Percentiles rank a stretch among this genome's conserved stretches.
phyloP scores from a whole-genome alignment of 2,329 filamentous ascomycete genomes.

The Ceratocystis colombiana region DNA sequence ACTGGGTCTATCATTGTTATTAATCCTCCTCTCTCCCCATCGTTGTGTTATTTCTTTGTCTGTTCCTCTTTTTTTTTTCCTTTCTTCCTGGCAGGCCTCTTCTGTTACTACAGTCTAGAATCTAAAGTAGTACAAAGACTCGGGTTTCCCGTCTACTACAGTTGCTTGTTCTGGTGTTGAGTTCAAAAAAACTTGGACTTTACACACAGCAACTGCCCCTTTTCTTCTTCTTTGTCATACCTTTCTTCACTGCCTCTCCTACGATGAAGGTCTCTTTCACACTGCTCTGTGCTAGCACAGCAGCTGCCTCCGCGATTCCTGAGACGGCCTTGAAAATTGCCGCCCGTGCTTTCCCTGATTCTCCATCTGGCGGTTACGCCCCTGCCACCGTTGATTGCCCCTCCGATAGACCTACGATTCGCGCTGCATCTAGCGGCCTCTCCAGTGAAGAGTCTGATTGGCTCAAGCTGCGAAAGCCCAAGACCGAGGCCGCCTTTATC shows the following conservation, averaged over 20 bases:
- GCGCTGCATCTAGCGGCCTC: slow-evolving; percentile 47
- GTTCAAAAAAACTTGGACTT: not conserved
- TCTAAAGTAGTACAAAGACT: slow-evolving; percentile 8
- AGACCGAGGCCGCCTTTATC: slow-evolving; percentile 65
- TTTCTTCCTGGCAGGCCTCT: not conserved
- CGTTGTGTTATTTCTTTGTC: too few relatives aligned
- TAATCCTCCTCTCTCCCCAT: not conserved
- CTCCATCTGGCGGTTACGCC: slow-evolving; percentile 53
- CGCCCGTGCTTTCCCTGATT: slow-evolving; percentile 33
- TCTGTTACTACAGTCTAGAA: not conserved
- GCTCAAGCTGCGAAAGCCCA: slow-evolving; percentile 59
- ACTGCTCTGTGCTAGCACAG: slow-evolving; percentile 22
- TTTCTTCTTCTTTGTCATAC: not conserved
- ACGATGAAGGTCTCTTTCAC: slow-evolving; percentile 20
- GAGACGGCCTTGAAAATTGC: not conserved
- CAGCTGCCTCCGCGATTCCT: slow-evolving; percentile 16
- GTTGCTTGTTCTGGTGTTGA: not conserved
- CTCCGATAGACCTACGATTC: slow-evolving; percentile 55
- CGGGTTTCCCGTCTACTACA: not conserved
- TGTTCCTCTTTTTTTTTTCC: not conserved
- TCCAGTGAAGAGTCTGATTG: slow-evolving; percentile 63
- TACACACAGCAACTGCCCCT: not conserved
- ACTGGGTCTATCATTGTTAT: not conserved
- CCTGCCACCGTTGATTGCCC: slow-evolving; percentile 62
- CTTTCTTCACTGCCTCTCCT: not conserved